Evolutionary conservation across 805 yeast species (phyloP).

Genomic region (Saccharomycopsis sp.): DNA sequence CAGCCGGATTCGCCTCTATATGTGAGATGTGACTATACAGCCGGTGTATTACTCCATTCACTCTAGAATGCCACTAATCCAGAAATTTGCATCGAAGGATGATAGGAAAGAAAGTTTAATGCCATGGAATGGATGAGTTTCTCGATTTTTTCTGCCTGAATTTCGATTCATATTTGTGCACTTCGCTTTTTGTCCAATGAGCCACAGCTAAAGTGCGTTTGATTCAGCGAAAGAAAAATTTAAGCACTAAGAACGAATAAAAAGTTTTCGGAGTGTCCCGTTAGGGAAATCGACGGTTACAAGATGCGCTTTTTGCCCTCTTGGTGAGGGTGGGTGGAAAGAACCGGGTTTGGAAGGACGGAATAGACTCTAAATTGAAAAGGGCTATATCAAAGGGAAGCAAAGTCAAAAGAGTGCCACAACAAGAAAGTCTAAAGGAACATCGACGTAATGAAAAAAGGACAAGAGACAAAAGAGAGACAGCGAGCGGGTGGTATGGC

Average conservation of each 20-base stretch:
- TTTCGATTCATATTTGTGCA: background rate
- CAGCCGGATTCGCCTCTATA: no score
- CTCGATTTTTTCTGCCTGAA: background rate
- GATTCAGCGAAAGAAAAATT: no score
- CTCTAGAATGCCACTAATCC: background rate
- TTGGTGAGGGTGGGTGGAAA: no score
- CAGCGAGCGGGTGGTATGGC: no score
- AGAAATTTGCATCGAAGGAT: background rate
- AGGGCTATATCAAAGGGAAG: background rate
- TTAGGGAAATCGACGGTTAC: no score
- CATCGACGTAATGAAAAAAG: no score
- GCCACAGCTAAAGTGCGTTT: background rate
- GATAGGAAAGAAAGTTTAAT: background rate
- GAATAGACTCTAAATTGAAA: background rate
- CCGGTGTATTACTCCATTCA: background rate
- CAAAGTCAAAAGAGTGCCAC: background rate
- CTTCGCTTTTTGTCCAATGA: background rate
- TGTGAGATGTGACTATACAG: background rate
- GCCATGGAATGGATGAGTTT: background rate
- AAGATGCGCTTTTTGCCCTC: no score
- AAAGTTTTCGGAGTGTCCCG: background rate
- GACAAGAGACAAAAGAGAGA: no score
- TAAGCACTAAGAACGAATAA: no score
- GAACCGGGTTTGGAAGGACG: background rate
- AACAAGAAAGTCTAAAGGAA: no score